A percentile compares a stretch with the other conserved stretches of the same genome.
Evolutionary conservation across 2,329 filamentous ascomycete species (phyloP).

Genomic region (Pestalotiopsis sp.): DNA sequence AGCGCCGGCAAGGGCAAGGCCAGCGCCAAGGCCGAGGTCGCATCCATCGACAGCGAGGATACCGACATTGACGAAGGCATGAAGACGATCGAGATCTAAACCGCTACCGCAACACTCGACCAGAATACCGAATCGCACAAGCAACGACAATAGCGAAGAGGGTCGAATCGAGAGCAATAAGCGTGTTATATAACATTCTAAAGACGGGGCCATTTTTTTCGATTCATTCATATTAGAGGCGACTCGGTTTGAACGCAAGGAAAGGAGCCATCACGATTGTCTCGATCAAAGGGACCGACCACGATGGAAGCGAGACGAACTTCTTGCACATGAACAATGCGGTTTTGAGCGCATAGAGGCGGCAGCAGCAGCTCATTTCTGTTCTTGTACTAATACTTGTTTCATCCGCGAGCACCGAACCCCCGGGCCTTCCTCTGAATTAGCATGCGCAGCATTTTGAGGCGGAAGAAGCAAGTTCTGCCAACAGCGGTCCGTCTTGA

Average conservation of each 20-base stretch:
- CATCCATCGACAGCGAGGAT: constrained; percentile 44
- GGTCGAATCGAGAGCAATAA: neutral
- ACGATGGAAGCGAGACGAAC: neutral
- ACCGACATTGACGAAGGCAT: constrained; percentile 51
- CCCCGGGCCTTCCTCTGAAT: neutral
- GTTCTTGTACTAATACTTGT: constrained; percentile 30
- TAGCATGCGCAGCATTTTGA: neutral
- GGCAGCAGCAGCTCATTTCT: constrained; percentile 18
- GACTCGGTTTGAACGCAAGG: neutral
- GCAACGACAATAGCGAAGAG: neutral
- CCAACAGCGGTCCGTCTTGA: neutral
- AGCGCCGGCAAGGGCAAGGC: constrained; percentile 40
- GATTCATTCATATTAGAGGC: constrained; percentile 11
- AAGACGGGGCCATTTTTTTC: neutral
- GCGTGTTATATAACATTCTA: neutral
- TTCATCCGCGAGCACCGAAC: neutral
- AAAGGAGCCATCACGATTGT: neutral
- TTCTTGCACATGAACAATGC: neutral
- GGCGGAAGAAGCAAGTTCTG: neutral
- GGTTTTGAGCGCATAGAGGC: constrained; percentile 10
- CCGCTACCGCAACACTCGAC: neutral
- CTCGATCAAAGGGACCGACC: neutral
- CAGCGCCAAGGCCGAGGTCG: constrained; percentile 30
- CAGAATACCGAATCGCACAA: neutral
- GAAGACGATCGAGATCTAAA: constrained; percentile 65